A percentile compares a stretch with the other conserved stretches of the same genome.
These are phyloP conservation scores for Teratosphaeria gauchensis DNA, from an alignment of 2,329 filamentous ascomycete genomes.

Conservation along the genomic window DNA sequence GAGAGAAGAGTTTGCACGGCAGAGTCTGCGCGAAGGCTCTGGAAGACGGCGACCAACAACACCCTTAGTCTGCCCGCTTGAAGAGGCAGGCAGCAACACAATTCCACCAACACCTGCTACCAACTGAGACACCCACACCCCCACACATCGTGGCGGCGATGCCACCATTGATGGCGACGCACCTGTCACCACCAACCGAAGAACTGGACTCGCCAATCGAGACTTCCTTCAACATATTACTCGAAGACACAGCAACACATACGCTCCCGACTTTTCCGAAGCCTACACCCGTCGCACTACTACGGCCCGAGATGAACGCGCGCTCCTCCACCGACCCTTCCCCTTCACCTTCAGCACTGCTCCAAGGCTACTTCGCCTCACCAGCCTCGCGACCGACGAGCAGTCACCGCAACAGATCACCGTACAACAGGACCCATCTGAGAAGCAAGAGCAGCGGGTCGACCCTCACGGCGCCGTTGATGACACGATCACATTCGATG, in stretches of 20 bases:
- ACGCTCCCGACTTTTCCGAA: background rate
- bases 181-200: background rate
- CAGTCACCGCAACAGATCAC: conserved; percentile 36
- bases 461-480: conserved; percentile 32
- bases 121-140: background rate
- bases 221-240: background rate
- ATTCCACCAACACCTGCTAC: background rate
- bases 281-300: background rate
- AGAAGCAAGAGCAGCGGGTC: conserved; percentile 36
- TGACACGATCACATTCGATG: conserved; percentile 40
- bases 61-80: background rate
- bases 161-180: background rate
- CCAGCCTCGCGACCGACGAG: conserved; percentile 13
- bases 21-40: background rate
- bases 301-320: conserved; percentile 3
- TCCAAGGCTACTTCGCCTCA: conserved; percentile 16
- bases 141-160: background rate
- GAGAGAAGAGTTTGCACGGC: too few relatives aligned
- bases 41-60: background rate
- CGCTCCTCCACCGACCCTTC: conserved; percentile 30
- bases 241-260: background rate
- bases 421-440: conserved; percentile 37
- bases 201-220: conserved; percentile 5
- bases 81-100: background rate
- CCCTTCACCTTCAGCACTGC: conserved; percentile 20